Evolutionary conservation across 2,329 filamentous ascomycete genomes (phyloP), one percentile per base, ranked within the genome.

Genomic region (Ophiostoma pallidulum): DNA sequence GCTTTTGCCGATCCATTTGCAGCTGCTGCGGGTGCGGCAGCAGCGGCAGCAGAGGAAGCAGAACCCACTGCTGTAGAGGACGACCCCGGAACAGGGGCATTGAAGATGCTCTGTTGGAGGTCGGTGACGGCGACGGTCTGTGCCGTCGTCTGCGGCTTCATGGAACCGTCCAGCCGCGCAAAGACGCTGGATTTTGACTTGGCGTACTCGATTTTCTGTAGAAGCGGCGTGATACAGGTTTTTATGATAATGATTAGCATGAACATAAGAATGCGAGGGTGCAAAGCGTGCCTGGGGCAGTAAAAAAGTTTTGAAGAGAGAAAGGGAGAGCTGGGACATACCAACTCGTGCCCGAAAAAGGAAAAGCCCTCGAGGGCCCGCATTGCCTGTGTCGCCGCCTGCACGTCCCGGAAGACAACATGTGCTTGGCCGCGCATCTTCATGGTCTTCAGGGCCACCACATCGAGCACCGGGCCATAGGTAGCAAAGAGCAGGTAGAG

Each of bases 351-450:
- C 14, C 90, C 92, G 54, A 94, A 83, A 55, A 98, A 89, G 3
- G 85, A 78, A 59, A 88, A 86, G 2, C 86, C 88, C 57, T 97
- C 84, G 41, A 96, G 70, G 10, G 86, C 81, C 55, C 91, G 75
- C 87, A 98, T 87, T 2, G 92, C 92, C 62, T 95, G 88, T 20
- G 90, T 95, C 44, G 89, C 88, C n/a, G 87, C 81, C 56, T 95
- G 85, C 29, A 91, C 73, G 63, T 98, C 91, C 50, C 86, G 79
- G 64, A 89, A 97, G 13, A 92, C 85, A 51, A 98, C 72, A 60
- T 97, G 92, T 52, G 92, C 92, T 67, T 98, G 92, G 3, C 92
- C 92, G 42, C 92, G 84, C 90, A 97, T 96, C 68, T 88, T 88
- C 64, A 75, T 74, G 1, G 87, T 94, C 69, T 89, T 94, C 57